These are phyloP conservation scores for Cucumis cinereus DNA, from an alignment of 306 rosid genomes.

Conservation along the genomic window DNA sequence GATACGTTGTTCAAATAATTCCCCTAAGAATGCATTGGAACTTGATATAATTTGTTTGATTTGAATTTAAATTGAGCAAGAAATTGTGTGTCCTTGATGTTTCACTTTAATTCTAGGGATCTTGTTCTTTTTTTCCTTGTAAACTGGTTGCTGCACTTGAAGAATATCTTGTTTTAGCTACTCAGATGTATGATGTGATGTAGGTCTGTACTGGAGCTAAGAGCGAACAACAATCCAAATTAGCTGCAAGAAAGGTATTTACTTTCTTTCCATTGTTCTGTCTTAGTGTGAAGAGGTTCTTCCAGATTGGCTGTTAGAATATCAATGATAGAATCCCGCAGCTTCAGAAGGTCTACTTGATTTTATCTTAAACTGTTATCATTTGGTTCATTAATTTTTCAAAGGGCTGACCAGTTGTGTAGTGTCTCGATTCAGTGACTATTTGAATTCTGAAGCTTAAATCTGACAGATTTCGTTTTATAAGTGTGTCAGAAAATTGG, in stretches of 20 bases:
- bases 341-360: neutral
- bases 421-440: neutral
- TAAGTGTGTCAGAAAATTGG: neutral
- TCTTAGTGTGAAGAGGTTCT: neutral
- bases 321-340: neutral
- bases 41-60: neutral
- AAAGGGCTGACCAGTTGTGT: neutral
- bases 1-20: neutral
- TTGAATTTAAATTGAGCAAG: neutral
- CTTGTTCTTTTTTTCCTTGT: neutral
- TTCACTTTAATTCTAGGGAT: neutral
- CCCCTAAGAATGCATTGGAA: no score
- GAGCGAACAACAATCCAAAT: conserved; percentile 80
- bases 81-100: neutral
- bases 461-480: neutral
- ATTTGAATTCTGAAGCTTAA: neutral
- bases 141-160: neutral
- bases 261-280: neutral
- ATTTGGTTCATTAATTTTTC: neutral
- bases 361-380: neutral
- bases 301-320: neutral
- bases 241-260: conserved; percentile 90
- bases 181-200: conserved; percentile 1
- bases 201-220: conserved; percentile 98
- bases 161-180: neutral